phyloP scores from a whole-genome alignment of 345 rosid genomes.

The Eucalyptus erythrocorys region DNA sequence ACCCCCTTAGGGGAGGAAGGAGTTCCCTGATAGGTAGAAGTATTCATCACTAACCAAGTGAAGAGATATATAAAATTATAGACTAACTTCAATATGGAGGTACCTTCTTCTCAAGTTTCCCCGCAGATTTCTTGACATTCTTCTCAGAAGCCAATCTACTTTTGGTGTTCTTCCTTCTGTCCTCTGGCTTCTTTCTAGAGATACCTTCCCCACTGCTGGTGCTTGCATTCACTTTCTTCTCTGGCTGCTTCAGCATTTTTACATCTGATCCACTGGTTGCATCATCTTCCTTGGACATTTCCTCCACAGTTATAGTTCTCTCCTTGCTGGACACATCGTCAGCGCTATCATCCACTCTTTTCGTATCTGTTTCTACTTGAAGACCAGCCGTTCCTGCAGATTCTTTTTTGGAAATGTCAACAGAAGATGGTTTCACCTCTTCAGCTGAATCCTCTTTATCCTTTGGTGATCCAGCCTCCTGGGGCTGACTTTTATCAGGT shows the following conservation, averaged over 20 bases:
- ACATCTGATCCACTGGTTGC: slow-evolving; percentile 3
- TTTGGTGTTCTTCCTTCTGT: slow-evolving; percentile 33
- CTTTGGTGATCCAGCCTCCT: slow-evolving; percentile 27
- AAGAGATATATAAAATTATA: not conserved
- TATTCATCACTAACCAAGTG: not conserved
- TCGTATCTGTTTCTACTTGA: slow-evolving; percentile 29
- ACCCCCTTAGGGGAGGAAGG: slow-evolving; percentile 43
- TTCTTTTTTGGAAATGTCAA: slow-evolving; percentile 2
- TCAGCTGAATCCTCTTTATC: slow-evolving; percentile 33
- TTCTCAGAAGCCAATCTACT: slow-evolving; percentile 36
- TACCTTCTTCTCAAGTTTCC: slow-evolving; percentile 44
- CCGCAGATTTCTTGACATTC: slow-evolving; percentile 16
- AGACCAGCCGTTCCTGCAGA: slow-evolving; percentile 41
- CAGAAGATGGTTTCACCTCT: slow-evolving; percentile 11
- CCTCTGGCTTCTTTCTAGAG: slow-evolving; percentile 24
- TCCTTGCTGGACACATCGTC: slow-evolving; percentile 23
- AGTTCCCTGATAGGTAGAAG: slow-evolving; percentile 23
- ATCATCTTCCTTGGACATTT: not conserved
- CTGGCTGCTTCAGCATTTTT: slow-evolving; percentile 24
- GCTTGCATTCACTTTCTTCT: slow-evolving; percentile 39
- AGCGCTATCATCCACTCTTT: slow-evolving; percentile 26
- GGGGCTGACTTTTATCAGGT: slow-evolving; percentile 24
- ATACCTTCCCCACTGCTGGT: slow-evolving; percentile 23
- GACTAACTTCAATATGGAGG: not conserved
- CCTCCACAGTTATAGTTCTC: not conserved